Base-by-base conservation (phyloP, 2,329 filamentous ascomycete genomes). In the Fusarium globosum region DNA sequence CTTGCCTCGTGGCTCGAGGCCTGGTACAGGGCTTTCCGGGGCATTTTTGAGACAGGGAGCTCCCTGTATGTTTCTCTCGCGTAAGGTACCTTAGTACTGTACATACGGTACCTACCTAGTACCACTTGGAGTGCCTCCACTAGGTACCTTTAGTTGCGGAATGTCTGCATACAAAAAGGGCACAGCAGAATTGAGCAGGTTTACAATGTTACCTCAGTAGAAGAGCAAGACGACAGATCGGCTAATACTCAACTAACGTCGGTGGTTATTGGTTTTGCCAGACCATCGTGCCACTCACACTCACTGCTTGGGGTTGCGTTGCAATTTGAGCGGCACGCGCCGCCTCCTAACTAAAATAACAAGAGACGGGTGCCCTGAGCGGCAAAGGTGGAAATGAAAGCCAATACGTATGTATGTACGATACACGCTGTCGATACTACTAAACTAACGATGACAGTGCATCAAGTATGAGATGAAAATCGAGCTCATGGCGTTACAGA, bases 1-100 rank as follows among this genome's bases (percentile, higher is more conserved):
- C 49, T 60, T 65, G 61, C 70, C 73, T 75, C 73, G 73, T 76
- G 73, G 73, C 62, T 71, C 56, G 49, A 39, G 33, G 61, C 53
- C 66, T 38, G 66, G 55, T 68, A 41, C 72, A 75, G 68, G 66
- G 51, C 62, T 64, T 69, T 61, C 71, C 68, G 71, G 61, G 67
- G 57, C 51, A 64, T 64, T 60, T 30, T 64, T 58, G 45, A 70
- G 60, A 62, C 68, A 65, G 58, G 71, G 71, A 68, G 70, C 38
- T 49, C 51, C 67, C 64, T 65, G 48, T 26, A 36, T 64, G 56
- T 65, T 69, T 59, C 69, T 51, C 55, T 49, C 46, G 28, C 26
- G 26, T 30, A 7, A 30, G 28, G 9, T 30, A 30, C 28, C 28
- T 30, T 11, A 30, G 28, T 30, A 30, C 28, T 28, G 9, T 30